Percentiles rank a stretch among this genome's conserved stretches.
These are phyloP conservation scores for Mycena floridula DNA, from an alignment of 768 basidiomycete species.

Conservation along the genomic window DNA sequence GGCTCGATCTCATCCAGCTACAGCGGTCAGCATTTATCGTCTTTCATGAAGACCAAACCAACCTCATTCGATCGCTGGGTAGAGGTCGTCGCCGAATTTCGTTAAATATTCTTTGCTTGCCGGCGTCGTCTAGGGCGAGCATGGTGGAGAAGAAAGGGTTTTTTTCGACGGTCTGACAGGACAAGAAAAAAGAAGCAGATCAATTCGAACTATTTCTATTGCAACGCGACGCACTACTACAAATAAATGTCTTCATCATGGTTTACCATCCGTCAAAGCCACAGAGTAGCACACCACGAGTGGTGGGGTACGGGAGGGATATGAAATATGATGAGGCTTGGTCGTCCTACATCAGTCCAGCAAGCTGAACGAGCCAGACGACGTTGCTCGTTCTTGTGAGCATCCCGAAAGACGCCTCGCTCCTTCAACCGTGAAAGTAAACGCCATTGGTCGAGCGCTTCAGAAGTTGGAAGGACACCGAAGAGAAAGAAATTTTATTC, in stretches of 20 bases:
- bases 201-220: too few relatives aligned
- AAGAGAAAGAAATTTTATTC: slow-evolving; percentile 23
- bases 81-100: too few relatives aligned
- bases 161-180: too few relatives aligned
- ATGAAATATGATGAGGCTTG: slow-evolving; percentile 73
- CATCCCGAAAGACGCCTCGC: slow-evolving; percentile 54
- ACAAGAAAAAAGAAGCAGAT: too few relatives aligned
- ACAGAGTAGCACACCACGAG: slow-evolving; percentile 58
- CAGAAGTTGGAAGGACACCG: slow-evolving; percentile 67
- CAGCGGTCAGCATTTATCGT: too few relatives aligned
- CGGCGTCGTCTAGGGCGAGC: too few relatives aligned
- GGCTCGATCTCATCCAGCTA: too few relatives aligned
- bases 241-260: slow-evolving; percentile 61
- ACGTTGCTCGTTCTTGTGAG: slow-evolving; percentile 43
- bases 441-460: slow-evolving; percentile 67
- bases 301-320: slow-evolving; percentile 60
- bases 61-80: too few relatives aligned
- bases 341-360: slow-evolving; percentile 11
- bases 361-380: slow-evolving; percentile 28
- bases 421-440: slow-evolving; percentile 68
- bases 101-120: too few relatives aligned
- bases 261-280: slow-evolving; percentile 80
- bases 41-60: too few relatives aligned
- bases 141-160: too few relatives aligned
- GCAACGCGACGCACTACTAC: not conserved